Conservation (phyloP, 768 basidiomycete species). For the Podaxis sp. region DNA sequence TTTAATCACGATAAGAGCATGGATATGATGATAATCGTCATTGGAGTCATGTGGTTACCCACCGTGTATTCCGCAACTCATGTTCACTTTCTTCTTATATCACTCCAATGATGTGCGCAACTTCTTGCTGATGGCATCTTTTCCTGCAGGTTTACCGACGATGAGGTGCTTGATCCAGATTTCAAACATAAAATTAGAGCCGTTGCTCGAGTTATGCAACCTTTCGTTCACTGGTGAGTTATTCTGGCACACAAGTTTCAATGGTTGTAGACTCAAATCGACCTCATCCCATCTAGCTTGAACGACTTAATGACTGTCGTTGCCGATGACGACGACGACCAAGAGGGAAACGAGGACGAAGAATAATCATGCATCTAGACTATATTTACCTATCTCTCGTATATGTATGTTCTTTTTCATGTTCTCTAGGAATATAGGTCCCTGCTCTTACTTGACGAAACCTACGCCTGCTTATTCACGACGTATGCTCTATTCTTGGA, state of each 20-base stretch:
- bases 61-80: slow-evolving; percentile 5
- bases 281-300: slow-evolving; percentile 40
- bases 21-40: not conserved
- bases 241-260: slow-evolving; percentile 7
- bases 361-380: not conserved
- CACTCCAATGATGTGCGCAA: not conserved
- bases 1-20: not conserved
- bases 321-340: slow-evolving; percentile 29
- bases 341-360: not conserved
- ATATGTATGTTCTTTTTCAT: not conserved
- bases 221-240: slow-evolving; percentile 78
- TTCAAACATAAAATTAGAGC: slow-evolving; percentile 65
- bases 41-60: not conserved
- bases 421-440: not conserved
- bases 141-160: slow-evolving; percentile 63
- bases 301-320: slow-evolving; percentile 71
- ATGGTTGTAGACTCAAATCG: not conserved
- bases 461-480: not conserved
- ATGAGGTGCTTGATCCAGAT: slow-evolving; percentile 62
- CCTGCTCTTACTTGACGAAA: not conserved
- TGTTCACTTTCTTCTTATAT: not conserved
- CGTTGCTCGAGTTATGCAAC: slow-evolving; percentile 56
- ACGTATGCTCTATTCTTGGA: too few relatives aligned
- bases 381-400: not conserved
- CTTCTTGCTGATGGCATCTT: not conserved